Evolutionary conservation across 169 alveolate genomes (phyloP), one percentile per base, ranked within the genome.

Genomic region (Eimeria tenella): DNA sequence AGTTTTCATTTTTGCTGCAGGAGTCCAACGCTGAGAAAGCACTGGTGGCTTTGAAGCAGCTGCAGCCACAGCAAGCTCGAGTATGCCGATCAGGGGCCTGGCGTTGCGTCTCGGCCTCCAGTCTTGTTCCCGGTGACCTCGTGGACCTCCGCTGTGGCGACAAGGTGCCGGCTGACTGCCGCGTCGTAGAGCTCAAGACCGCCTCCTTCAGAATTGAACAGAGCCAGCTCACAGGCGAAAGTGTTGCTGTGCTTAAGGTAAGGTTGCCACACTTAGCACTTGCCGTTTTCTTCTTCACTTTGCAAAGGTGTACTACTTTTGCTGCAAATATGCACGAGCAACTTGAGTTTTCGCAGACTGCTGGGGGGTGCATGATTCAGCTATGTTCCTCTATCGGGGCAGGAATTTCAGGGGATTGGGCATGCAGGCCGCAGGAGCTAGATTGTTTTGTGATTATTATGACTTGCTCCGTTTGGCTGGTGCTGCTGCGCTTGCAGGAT

Each of bases 11-110:
- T 42, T 31, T 23, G 52, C 21, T 87, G 74, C 93, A 90, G 94
- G 99, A 99, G 95, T 96, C 99, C 81, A 98, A 99, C 90, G 99
- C 99, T 11, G 99, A 99, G 96, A 97, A 98, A 93, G 99, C 99
- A 23, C 95, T 98, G 93, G 99, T 98, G 56, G 99, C 99, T 8
- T 94, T 99, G 84, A 99, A 98, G 96, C 96, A 97, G 95, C 98
- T 98, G 89, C 99, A 98, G 83, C 99, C 99, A 0, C 97, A 98
- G 15, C 96, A 97, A 82, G 99, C 99, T 10, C 98, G 95, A 52
- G 98, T 97, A 1, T 95, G 98, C 52, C 97, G 99, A 95, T 97
- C 98, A 62, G 99, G 99, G 49, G 94, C 81, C 7, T 99, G 99
- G 99, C 93, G 94, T 53, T 97, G 96, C 73, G 95, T 98, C 42